Percentiles rank a stretch among this genome's conserved stretches.
Evolutionary conservation across 148 eudicot species (phyloP).

Genomic region (Rhododendron williamsianum): DNA sequence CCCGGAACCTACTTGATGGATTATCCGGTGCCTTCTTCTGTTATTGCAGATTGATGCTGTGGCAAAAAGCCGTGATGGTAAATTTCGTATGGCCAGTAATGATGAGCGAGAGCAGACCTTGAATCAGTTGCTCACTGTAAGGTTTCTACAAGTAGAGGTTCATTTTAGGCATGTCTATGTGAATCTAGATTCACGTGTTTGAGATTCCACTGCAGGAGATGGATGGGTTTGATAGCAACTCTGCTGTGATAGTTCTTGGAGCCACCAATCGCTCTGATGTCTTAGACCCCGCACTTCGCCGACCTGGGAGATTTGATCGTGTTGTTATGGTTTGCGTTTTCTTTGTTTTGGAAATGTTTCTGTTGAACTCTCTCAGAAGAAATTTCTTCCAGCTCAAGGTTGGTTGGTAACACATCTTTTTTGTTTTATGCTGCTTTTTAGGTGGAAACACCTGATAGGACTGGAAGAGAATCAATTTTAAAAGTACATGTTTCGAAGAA

Average conservation of each 20-base stretch:
- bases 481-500: constrained; percentile 79
- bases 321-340: constrained; percentile 64
- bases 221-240: constrained; percentile 98
- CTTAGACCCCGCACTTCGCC: constrained; percentile 93
- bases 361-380: not conserved
- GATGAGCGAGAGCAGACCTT: constrained; percentile 96
- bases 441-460: constrained; percentile 96
- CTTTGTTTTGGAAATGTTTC: not conserved
- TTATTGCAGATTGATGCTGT: constrained; percentile 87
- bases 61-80: constrained; percentile 97
- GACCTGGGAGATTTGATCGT: constrained; percentile 94
- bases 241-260: constrained; percentile 96
- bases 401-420: constrained; percentile 18
- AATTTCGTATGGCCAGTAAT: constrained; percentile 82
- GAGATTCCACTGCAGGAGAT: constrained; percentile 64
- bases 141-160: not conserved
- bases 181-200: constrained; percentile 13
- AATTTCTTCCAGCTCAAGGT: not conserved
- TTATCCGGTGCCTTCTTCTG: constrained; percentile 10
- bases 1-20: not conserved
- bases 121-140: constrained; percentile 90
- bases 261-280: constrained; percentile 96
- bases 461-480: constrained; percentile 87
- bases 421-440: constrained; percentile 18
- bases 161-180: not conserved